A percentile compares a stretch with the other conserved stretches of the same genome.
Evolutionary conservation across 2,329 filamentous ascomycete species (phyloP).

Genomic region (Claviceps monticola): DNA sequence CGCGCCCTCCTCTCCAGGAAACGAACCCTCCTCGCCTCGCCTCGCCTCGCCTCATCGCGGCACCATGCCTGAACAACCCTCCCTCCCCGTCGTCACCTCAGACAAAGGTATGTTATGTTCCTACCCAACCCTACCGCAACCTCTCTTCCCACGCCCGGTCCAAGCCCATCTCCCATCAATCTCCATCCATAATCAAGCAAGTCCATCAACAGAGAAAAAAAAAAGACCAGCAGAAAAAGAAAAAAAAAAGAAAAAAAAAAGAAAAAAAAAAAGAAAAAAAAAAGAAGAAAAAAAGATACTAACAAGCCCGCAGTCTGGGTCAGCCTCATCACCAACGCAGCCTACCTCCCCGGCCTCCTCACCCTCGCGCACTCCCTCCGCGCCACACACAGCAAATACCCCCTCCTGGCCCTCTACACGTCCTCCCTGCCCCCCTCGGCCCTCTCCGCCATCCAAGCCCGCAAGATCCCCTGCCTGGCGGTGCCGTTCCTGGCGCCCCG

Average conservation of each 20-base stretch:
- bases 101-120: conserved; percentile 1
- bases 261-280: background rate
- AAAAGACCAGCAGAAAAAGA: no score
- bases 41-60: background rate
- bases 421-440: conserved; percentile 57
- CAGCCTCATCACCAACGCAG: conserved; percentile 70
- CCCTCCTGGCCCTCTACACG: conserved; percentile 72
- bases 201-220: background rate
- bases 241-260: background rate
- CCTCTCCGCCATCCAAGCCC: conserved; percentile 52
- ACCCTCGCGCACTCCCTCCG: conserved; percentile 69
- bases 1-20: no score
- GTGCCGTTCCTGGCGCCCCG: conserved; percentile 62
- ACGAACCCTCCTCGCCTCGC: no score
- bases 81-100: background rate
- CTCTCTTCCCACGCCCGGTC: no score
- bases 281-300: background rate
- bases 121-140: no score
- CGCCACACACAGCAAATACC: conserved; percentile 51
- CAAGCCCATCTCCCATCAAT: no score
- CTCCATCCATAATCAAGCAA: no score
- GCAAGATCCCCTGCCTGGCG: conserved; percentile 54
- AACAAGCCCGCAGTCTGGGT: conserved; percentile 56
- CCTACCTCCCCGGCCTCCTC: conserved; percentile 69
- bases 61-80: background rate